Percentiles rank a stretch among this genome's conserved stretches.
These are phyloP conservation scores for Camellia granthamiana DNA, from an alignment of 148 eudicot genomes.

Conservation along the genomic window DNA sequence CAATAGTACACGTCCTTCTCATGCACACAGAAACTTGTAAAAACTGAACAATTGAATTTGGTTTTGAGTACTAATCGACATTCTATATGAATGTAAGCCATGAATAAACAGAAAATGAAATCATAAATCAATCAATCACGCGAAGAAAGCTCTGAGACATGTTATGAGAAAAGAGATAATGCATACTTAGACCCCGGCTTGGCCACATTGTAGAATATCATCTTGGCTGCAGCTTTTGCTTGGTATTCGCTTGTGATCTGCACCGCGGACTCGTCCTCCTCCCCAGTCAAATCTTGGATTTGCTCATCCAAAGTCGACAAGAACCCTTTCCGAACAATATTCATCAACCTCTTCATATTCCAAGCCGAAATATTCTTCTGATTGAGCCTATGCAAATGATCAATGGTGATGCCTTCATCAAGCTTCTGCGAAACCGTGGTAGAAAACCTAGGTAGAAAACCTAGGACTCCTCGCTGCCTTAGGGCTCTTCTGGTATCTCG, in stretches of 20 bases:
- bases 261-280: slow-evolving; percentile 44
- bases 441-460: slow-evolving; percentile 36
- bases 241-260: slow-evolving; percentile 53
- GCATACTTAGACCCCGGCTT: slow-evolving; percentile 47
- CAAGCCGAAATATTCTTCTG: slow-evolving; percentile 63
- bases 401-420: slow-evolving; percentile 41
- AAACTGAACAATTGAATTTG: not conserved
- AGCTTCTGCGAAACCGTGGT: slow-evolving; percentile 19
- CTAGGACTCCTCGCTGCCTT: slow-evolving; percentile 38
- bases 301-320: slow-evolving; percentile 50
- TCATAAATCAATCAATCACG: not conserved
- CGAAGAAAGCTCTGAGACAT: not conserved
- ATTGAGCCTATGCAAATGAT: slow-evolving; percentile 41
- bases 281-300: slow-evolving; percentile 21
- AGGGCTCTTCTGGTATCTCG: slow-evolving; percentile 24
- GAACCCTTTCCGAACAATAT: slow-evolving; percentile 35
- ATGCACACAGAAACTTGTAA: not conserved
- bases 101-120: not conserved
- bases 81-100: not conserved
- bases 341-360: slow-evolving; percentile 66
- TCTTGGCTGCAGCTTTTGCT: slow-evolving; percentile 58
- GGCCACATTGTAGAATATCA: slow-evolving; percentile 54
- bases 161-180: not conserved
- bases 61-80: slow-evolving; percentile 15
- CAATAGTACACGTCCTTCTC: not conserved